Percentiles rank a stretch among this genome's conserved stretches.
phyloP scores from a whole-genome alignment of 2,329 filamentous ascomycete species.

The Nemania bipapillata region DNA sequence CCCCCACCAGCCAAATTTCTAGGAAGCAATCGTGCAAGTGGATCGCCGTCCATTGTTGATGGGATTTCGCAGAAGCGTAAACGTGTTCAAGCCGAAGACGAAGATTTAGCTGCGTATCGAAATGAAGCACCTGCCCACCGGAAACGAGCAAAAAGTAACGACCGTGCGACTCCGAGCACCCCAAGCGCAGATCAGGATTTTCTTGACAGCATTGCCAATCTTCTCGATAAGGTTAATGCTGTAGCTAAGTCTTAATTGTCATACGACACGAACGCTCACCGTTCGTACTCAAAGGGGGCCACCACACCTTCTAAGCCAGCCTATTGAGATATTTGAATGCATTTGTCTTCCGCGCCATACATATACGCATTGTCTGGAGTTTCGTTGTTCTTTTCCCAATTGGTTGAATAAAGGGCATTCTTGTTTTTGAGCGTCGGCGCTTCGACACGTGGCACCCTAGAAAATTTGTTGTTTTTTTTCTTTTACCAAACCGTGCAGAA shows the following conservation, averaged over 20 bases:
- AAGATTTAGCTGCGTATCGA: constrained; percentile 42
- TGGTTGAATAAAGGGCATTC: constrained; percentile 18
- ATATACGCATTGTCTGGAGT: constrained; percentile 26
- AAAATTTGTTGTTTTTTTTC: too few species aligned
- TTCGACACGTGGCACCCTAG: constrained; percentile 10
- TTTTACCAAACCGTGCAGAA: neutral
- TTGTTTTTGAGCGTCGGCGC: constrained; percentile 20
- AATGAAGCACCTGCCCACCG: constrained; percentile 39
- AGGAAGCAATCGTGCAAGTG: constrained; percentile 33
- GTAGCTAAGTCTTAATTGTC: constrained; percentile 24
- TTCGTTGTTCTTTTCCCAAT: neutral
- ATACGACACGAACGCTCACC: neutral
- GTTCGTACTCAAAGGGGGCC: neutral
- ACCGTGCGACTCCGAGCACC: constrained; percentile 12
- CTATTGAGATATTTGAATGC: neutral
- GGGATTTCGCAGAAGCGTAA: constrained; percentile 45
- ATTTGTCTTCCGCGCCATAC: neutral
- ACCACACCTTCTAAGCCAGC: constrained; percentile 9
- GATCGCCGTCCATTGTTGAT: constrained; percentile 40
- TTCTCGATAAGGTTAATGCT: constrained; percentile 44
- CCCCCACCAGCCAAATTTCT: constrained; percentile 6
- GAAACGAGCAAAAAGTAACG: constrained; percentile 46
- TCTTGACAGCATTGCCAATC: constrained; percentile 45
- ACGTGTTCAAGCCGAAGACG: constrained; percentile 40
- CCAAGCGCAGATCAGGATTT: constrained; percentile 42